These are phyloP conservation scores for Colletotrichum sp. DNA, from an alignment of 2,329 filamentous ascomycete species.

Conservation along the genomic window DNA sequence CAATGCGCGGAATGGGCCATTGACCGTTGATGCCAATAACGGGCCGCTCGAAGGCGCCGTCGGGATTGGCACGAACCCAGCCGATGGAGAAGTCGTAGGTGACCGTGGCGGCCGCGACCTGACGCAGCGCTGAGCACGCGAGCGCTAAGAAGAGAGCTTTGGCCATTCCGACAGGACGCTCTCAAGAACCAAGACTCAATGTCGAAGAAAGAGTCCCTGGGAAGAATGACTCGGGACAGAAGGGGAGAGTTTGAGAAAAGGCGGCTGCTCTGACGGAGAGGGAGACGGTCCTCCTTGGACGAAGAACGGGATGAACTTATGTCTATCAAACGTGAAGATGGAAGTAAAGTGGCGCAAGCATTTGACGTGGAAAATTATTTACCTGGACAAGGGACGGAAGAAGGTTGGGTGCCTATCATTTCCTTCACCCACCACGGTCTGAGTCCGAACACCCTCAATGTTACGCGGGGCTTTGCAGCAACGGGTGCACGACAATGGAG, in stretches of 20 bases:
- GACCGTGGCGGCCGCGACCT: conserved; percentile 38
- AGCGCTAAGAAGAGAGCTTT: not conserved
- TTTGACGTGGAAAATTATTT: not conserved
- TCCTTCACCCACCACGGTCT: not conserved
- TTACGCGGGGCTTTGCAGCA: not conserved
- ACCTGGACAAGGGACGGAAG: not conserved
- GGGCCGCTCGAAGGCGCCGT: conserved; percentile 48
- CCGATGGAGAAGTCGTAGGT: conserved; percentile 71
- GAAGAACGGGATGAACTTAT: not conserved
- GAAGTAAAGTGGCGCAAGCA: not conserved
- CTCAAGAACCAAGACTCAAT: not conserved
- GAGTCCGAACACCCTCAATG: not conserved
- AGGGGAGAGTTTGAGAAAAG: not conserved
- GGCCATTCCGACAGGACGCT: not conserved
- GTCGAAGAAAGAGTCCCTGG: not conserved
- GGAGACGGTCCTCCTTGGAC: not conserved
- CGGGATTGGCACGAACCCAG: conserved; percentile 56
- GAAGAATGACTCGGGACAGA: not conserved
- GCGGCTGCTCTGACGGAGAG: not conserved
- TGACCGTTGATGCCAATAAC: conserved; percentile 78
- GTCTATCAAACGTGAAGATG: not conserved
- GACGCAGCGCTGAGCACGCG: not conserved
- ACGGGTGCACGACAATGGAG: not conserved
- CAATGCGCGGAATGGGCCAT: conserved; percentile 75
- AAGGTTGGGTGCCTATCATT: not conserved